A percentile compares a stretch with the other conserved stretches of the same genome.
These are phyloP conservation scores for Solanum stenotomum DNA, from an alignment of 257 asterid species.

Conservation along the genomic window DNA sequence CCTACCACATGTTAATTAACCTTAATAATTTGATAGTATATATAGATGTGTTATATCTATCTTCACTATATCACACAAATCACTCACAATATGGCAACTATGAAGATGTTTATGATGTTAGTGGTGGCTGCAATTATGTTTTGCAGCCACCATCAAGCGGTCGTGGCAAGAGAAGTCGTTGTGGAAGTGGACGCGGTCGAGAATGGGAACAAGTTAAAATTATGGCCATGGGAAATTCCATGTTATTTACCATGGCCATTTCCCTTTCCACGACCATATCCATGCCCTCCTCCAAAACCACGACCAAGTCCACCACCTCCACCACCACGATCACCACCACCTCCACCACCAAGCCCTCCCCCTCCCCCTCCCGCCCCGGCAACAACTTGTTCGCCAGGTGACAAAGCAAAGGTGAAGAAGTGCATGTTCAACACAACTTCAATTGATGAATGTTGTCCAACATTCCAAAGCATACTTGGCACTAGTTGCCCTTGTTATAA, in stretches of 20 bases:
- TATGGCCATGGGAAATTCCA: not conserved
- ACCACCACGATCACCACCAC: too few species aligned
- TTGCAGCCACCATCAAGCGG: not conserved
- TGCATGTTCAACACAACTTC: not conserved
- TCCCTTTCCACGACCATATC: not conserved
- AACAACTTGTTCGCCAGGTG: not conserved
- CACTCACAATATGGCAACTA: not conserved
- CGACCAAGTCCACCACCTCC: not conserved
- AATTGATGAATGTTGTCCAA: not conserved
- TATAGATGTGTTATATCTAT: not conserved
- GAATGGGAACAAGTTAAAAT: not conserved
- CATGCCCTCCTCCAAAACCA: not conserved
- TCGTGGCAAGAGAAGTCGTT: not conserved
- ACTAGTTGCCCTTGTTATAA: not conserved
- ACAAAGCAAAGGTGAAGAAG: not conserved
- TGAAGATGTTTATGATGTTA: not conserved
- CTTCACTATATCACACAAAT: not conserved
- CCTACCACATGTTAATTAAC: not conserved
- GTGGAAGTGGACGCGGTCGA: too few species aligned
- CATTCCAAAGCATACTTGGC: not conserved
- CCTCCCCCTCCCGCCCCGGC: not conserved
- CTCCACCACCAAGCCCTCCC: not conserved
- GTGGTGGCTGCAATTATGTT: not conserved
- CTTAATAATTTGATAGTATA: not conserved
- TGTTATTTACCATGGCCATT: not conserved